Base-by-base conservation (phyloP, 805 yeast species). In the Metschnikowia dekortorum region DNA sequence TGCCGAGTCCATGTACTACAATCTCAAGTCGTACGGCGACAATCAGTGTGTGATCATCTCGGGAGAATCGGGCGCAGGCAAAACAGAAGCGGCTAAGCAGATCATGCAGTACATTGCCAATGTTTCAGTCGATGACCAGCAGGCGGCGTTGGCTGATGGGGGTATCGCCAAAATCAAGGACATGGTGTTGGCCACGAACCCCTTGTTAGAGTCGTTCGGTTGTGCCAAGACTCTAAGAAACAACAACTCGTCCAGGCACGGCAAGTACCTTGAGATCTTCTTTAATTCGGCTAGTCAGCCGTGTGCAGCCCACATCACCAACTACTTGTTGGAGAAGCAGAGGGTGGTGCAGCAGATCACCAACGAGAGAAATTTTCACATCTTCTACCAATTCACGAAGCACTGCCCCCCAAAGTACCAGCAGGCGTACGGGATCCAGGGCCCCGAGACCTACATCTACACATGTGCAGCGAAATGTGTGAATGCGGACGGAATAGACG, bases 41-140 rank as follows among this genome's bases (percentile, higher is more conserved):
- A 89, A 84, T 64, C 99, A 94, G 67, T 92, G 98, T 78, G 98
- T 94, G 22, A 94, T 94, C 60, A 94, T 94, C 58, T 88, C 96
- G 2, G 98, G 98, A 50, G 98, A 92, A 67, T 88, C 96, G 1
- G 98, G 98, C 54, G 98, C 98, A 4, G 98, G 98, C 46, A 92
- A 92, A 65, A 92, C 98, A 5, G 98, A 92, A 71, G 97, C 97
- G 22, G 97, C 98, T 39, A 92, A 92, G 74, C 83, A 95, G 66
- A 91, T 92, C 68, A 92, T 92, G 98, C 97, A 92, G 70, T 92
- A 92, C 66, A 86, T 92, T 59, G 90, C 97, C 35, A 83, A 91
- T 26, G 96, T 90, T 3, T 84, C 94, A 1, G 95, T 91, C 10
- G 73, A 67, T 46, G 61, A 57, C 30, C 47, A 51, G 22, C 30